Base-by-base conservation (phyloP, 2,329 filamentous ascomycete genomes). In the Leptosphaerulina australis region DNA sequence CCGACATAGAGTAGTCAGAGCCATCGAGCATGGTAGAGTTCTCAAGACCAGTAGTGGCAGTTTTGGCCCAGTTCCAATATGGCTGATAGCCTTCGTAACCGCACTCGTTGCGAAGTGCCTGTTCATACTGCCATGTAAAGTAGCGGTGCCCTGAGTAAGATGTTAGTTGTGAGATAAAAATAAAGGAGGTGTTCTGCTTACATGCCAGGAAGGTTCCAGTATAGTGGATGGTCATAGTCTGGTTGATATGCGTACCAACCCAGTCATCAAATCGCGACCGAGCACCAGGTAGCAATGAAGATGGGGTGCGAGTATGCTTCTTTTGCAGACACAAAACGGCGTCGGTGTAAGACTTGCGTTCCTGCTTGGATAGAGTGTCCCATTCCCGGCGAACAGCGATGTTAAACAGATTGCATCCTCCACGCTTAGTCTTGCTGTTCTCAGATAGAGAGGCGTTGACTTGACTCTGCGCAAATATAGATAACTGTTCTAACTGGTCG, bases 11-110 rank as follows among this genome's bases (percentile, higher is more conserved):
- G 44, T 75, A 78, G 20, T 73, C 76, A 44, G 77, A 79, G 40
- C 83, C 82, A 56, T 83, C 80, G 55, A 85, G 83, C 44, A 85
- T 64, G 11, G 80, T 75, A 1, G 79, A 76, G 17, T 75, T 73
- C 56, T 63, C 53, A 1, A 71, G 67, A 36, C 83, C 77, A 4
- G 70, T 57, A 2, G 74, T 9, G 71, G 75, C 72, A 59, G 76
- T 78, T 43, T 76, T 74, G 2, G 76, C 75, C 79, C 80, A 83
- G 64, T 83, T 77, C 74, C 78, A 80, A 69, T 81, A 82, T 1
- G 75, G 76, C 34, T 72, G 69, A 38, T 68, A 66, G 39, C 72
- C 74, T 3, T 59, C 66, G 58, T 75, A 78, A 34, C 72, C 74
- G 44, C 76, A 78, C 41, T 77, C 74, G 3, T 72, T 63, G 14